These are phyloP conservation scores for Populus tremula DNA, from an alignment of 345 rosid species.

Conservation along the genomic window DNA sequence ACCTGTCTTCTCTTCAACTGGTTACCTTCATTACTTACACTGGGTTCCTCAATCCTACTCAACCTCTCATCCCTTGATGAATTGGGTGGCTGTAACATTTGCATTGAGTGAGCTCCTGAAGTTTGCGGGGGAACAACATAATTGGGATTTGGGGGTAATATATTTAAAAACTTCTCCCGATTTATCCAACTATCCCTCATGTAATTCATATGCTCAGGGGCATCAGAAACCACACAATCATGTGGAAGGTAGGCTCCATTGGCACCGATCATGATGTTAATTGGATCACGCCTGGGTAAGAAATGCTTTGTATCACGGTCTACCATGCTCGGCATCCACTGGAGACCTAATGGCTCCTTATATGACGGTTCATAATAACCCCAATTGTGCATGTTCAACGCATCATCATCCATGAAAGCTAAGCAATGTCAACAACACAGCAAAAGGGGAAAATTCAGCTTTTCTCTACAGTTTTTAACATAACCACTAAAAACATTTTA, in stretches of 20 bases:
- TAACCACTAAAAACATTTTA: neutral
- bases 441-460: neutral
- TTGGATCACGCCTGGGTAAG: slow-evolving; percentile 67
- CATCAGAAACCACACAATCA: slow-evolving; percentile 53
- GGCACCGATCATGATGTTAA: slow-evolving; percentile 46
- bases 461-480: neutral
- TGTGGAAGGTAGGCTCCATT: slow-evolving; percentile 53
- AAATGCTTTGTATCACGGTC: slow-evolving; percentile 73
- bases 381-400: slow-evolving; percentile 75
- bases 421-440: slow-evolving; percentile 19
- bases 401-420: slow-evolving; percentile 74
- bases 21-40: slow-evolving; percentile 38
- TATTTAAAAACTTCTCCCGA: slow-evolving; percentile 70
- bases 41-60: slow-evolving; percentile 49
- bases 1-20: slow-evolving; percentile 67
- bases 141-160: slow-evolving; percentile 47
- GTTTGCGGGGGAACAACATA: slow-evolving; percentile 59
- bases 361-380: slow-evolving; percentile 78
- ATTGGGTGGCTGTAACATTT: slow-evolving; percentile 55
- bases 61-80: slow-evolving; percentile 50
- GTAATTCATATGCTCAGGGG: slow-evolving; percentile 61
- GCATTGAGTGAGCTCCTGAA: slow-evolving; percentile 60
- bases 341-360: slow-evolving; percentile 69
- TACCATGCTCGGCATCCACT: slow-evolving; percentile 66
- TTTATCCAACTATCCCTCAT: slow-evolving; percentile 62